These are phyloP conservation scores for Tricholoma sp. DNA, from an alignment of 768 basidiomycete genomes.

Conservation along the genomic window DNA sequence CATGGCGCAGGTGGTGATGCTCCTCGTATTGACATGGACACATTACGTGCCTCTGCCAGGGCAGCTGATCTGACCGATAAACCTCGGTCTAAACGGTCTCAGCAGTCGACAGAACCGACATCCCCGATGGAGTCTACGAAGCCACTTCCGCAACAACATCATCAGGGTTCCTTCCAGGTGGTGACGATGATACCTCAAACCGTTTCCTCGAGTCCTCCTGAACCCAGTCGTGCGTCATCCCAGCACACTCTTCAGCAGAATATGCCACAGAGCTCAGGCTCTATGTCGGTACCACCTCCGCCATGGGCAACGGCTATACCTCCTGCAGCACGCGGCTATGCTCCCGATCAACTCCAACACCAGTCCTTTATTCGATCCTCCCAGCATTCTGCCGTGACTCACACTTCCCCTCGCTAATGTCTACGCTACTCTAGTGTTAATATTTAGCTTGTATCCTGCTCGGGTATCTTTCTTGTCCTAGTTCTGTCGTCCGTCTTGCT, in stretches of 20 bases:
- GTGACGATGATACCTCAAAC: slow-evolving; percentile 31
- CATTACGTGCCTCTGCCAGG: slow-evolving; percentile 65
- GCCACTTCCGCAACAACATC: slow-evolving; percentile 31
- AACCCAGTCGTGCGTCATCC: slow-evolving; percentile 14
- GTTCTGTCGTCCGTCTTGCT: slow-evolving; percentile 1
- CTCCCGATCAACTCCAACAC: slow-evolving; percentile 31
- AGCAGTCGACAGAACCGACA: slow-evolving; percentile 23
- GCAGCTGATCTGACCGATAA: slow-evolving; percentile 46
- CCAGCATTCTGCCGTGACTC: slow-evolving; percentile 19
- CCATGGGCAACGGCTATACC: slow-evolving; percentile 21
- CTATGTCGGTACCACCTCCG: slow-evolving; percentile 21
- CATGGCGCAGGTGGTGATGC: slow-evolving; percentile 48
- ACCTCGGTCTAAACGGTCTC: slow-evolving; percentile 21
- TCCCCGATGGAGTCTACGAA: slow-evolving; percentile 28
- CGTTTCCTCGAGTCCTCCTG: slow-evolving; percentile 11
- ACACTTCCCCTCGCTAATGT: slow-evolving; percentile 20
- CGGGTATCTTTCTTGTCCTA: not conserved
- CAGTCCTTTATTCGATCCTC: slow-evolving; percentile 33
- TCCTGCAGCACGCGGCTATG: slow-evolving; percentile 18
- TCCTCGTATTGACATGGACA: slow-evolving; percentile 68
- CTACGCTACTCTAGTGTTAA: slow-evolving; percentile 12
- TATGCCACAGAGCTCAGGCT: slow-evolving; percentile 11
- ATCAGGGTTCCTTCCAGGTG: slow-evolving; percentile 61
- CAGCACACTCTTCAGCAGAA: slow-evolving; percentile 13
- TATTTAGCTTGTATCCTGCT: not conserved